Percentiles rank a stretch among this genome's conserved stretches.
Evolutionary conservation across 2,329 filamentous ascomycete genomes (phyloP).

Genomic region (Ophiostoma sp.): DNA sequence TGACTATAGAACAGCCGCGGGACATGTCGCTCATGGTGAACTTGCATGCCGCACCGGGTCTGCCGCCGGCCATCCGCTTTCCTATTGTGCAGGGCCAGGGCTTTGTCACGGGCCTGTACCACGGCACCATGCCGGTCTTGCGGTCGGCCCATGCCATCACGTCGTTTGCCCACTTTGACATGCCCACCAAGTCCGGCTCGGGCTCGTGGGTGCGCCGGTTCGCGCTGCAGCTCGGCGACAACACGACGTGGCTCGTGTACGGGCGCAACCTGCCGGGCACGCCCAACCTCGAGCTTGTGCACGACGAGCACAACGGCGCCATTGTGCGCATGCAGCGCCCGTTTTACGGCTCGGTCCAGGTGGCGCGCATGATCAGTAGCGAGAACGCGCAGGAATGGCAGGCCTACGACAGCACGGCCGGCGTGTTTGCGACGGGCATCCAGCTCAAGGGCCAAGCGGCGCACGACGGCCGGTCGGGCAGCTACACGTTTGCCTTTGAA

Average conservation of each 20-base stretch:
- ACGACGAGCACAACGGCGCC: conserved; percentile 57
- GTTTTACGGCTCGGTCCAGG: conserved; percentile 75
- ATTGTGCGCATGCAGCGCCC: conserved; percentile 55
- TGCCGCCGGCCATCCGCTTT: conserved; percentile 61
- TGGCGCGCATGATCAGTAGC: conserved; percentile 70
- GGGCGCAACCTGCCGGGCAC: conserved; percentile 53
- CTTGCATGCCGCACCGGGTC: conserved; percentile 46
- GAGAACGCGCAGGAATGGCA: conserved; percentile 37
- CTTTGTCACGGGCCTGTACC: conserved; percentile 75
- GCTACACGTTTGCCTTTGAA: conserved; percentile 66
- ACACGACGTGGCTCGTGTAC: conserved; percentile 75
- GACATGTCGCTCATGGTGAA: conserved; percentile 62
- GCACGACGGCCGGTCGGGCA: conserved; percentile 54
- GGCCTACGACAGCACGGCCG: conserved; percentile 70
- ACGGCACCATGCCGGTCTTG: conserved; percentile 63
- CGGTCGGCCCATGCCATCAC: conserved; percentile 51
- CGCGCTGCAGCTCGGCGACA: conserved; percentile 66
- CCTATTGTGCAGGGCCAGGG: conserved; percentile 86
- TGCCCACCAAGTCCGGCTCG: conserved; percentile 35
- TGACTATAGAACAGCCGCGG: conserved; percentile 52
- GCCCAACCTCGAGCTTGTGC: conserved; percentile 56
- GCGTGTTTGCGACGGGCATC: conserved; percentile 64
- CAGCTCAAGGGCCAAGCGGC: conserved; percentile 53
- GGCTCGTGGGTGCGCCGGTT: conserved; percentile 66
- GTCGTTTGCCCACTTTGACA: conserved; percentile 13